Base-by-base conservation (phyloP, 352 stramenopile species). In the Pythium grandisporangium region DNA sequence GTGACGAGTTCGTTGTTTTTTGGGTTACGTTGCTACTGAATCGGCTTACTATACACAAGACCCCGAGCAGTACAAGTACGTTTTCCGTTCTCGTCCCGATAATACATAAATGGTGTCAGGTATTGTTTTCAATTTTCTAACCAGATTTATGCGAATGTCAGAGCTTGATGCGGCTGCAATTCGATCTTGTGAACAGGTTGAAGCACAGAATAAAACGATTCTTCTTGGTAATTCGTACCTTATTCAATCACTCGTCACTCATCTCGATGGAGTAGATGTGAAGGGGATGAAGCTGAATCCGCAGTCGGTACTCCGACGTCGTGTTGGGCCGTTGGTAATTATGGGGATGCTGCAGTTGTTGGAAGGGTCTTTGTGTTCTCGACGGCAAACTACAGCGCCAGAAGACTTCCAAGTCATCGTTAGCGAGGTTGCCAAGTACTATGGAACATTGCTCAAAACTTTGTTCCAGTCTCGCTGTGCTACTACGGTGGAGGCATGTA, bases 271-370 rank as follows among this genome's bases (percentile, higher is more conserved):
- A 48, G 68, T 87, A 17, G 61, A 79, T 17, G 50, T 83, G 21
- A 62, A 74, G 32, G 58, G 58, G 6, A 45, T 46, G 7, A 35
- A 38, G n/a, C 39, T 57, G 29, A 49, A 37, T 22, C 34, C 44
- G 6, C 37, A 53, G 35, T 40, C 46, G 12, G n/a, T n/a, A n/a
- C 36, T 26, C 0, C 17, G 42, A 6, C 53, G 42, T 6, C 54
- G 26, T 37, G 55, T 70, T n/a, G 79, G 78, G 0, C 76, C 82
- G 21, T 68, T 97, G 29, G 82, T 96, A 29, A 66, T 96, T 39
- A 95, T 97, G 80, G 85, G 84, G 1, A 51, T 95, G 39, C 72
- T 96, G 30, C 73, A 96, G 44, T 92, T 91, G 13, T 61, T 98
- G 1, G 92, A 98, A 56, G 76, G 63, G 6, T 72, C 91, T 19